Evolutionary conservation across 176 grass and related monocot genomes (phyloP).

Genomic region (Chloris gayana): DNA sequence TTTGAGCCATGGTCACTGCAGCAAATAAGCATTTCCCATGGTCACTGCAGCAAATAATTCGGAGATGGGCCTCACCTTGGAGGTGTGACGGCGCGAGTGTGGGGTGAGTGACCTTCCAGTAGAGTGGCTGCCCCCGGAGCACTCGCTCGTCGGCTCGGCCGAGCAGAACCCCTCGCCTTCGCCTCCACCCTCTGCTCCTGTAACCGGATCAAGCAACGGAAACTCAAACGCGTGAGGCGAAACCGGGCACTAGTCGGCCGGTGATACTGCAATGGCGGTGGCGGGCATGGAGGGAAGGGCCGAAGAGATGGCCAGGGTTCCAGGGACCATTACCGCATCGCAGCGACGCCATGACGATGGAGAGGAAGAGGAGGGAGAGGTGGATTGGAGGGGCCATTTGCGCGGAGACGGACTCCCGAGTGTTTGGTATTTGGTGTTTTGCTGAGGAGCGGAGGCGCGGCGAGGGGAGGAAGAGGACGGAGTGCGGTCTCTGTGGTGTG

Average conservation of each 20-base stretch:
- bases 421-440: background rate
- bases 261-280: background rate
- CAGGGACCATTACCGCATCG: slow-evolving; percentile 27
- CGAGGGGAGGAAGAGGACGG: background rate
- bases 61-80: slow-evolving; percentile 47
- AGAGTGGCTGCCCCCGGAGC: slow-evolving; percentile 55
- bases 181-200: slow-evolving; percentile 3
- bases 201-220: background rate
- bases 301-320: background rate
- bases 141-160: slow-evolving; percentile 32
- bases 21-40: background rate
- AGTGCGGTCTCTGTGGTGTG: too few relatives aligned
- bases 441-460: background rate
- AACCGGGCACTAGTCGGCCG: background rate
- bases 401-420: slow-evolving; percentile 8
- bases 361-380: slow-evolving; percentile 2
- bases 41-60: background rate
- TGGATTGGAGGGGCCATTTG: slow-evolving; percentile 29
- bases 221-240: background rate
- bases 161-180: slow-evolving; percentile 59
- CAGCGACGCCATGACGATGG: slow-evolving; percentile 13
- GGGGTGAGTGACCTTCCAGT: slow-evolving; percentile 84
- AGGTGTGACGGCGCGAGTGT: slow-evolving; percentile 73
- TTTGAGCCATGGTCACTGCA: background rate
- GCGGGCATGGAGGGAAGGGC: background rate